Conservation (phyloP, 2,329 filamentous ascomycete genomes). For the Botrytis fragariae region DNA sequence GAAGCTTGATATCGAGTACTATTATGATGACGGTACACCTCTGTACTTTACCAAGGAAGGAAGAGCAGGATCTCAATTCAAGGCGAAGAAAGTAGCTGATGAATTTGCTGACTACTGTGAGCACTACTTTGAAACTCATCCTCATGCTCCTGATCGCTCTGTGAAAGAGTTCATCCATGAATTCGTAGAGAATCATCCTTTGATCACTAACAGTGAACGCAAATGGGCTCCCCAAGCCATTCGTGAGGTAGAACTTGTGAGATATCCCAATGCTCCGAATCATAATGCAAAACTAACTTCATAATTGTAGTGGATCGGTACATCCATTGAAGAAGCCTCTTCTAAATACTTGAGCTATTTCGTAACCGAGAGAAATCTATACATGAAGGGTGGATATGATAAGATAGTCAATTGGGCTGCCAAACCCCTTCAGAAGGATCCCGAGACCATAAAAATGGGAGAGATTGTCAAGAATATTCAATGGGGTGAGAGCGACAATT, state of each 20-base stretch:
- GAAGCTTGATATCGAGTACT: conserved; percentile 44
- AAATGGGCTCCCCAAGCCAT: conserved; percentile 46
- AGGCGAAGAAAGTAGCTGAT: conserved; percentile 47
- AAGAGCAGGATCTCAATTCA: conserved; percentile 45
- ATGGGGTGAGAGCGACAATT: conserved; percentile 40
- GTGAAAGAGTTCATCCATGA: conserved; percentile 43
- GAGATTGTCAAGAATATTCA: conserved; percentile 42
- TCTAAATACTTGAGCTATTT: conserved; percentile 45
- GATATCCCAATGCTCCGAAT: neutral
- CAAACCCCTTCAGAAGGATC: conserved; percentile 39
- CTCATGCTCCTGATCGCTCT: conserved; percentile 42
- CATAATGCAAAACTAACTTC: neutral
- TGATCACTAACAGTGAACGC: conserved; percentile 44
- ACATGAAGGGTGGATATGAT: conserved; percentile 48
- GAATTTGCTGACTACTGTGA: conserved; percentile 45
- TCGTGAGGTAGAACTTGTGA: conserved; percentile 42
- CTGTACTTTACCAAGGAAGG: conserved; percentile 45
- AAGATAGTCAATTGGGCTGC: conserved; percentile 44
- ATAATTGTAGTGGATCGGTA: conserved; percentile 41
- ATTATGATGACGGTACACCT: conserved; percentile 46
- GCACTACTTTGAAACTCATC: conserved; percentile 43
- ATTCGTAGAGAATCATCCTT: conserved; percentile 43
- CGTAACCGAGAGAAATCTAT: conserved; percentile 45
- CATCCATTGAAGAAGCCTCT: conserved; percentile 43
- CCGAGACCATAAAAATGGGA: conserved; percentile 41